Evolutionary conservation across 192 early-diverging fungal genomes (phyloP).

Genomic region (Funneliformis geosporum): DNA sequence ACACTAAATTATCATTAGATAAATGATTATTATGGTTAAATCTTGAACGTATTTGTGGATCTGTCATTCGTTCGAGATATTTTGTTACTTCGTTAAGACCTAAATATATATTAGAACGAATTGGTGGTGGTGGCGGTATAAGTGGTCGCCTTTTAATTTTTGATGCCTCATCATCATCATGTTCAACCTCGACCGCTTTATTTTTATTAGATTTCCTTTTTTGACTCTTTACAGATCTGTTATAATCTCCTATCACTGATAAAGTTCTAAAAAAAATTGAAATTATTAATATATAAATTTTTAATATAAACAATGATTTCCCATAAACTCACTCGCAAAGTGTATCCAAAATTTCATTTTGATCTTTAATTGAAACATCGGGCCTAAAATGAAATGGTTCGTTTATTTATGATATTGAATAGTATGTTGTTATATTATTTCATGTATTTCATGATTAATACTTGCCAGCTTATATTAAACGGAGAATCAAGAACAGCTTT

Average conservation of each 20-base stretch:
- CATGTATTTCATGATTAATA: background rate
- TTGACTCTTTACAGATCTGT: background rate
- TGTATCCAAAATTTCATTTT: slow-evolving; percentile 15
- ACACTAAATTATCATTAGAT: background rate
- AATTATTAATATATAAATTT: background rate
- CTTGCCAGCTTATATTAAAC: slow-evolving; percentile 16
- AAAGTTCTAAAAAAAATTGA: background rate
- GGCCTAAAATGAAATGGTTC: slow-evolving; percentile 2
- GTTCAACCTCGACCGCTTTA: background rate
- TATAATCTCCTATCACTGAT: background rate
- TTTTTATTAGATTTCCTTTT: background rate
- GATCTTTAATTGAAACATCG: background rate
- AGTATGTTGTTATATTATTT: background rate
- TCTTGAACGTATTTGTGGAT: background rate
- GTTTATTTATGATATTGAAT: background rate
- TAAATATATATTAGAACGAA: background rate
- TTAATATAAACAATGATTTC: background rate
- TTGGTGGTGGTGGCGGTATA: background rate
- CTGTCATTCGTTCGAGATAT: slow-evolving; percentile 12
- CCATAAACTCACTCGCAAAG: slow-evolving; percentile 19
- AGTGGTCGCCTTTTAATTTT: background rate
- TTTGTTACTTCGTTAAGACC: slow-evolving; percentile 30
- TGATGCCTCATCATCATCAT: background rate
- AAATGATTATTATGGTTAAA: background rate
- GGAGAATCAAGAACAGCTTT: slow-evolving; percentile 31